phyloP scores from a whole-genome alignment of 106 monocot species.

The Dendrobium huoshanense region DNA sequence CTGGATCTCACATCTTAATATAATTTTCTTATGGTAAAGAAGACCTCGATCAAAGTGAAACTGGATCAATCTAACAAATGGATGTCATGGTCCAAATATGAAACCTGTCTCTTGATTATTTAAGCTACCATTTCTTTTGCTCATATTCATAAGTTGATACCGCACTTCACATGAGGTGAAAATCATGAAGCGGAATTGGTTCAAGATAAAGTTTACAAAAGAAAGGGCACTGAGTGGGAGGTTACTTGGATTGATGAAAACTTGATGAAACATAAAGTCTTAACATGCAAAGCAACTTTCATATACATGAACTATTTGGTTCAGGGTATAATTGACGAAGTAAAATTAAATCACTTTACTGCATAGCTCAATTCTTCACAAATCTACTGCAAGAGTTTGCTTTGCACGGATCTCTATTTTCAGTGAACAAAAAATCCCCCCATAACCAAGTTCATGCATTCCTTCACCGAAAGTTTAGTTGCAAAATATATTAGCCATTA shows the following conservation, averaged over 20 bases:
- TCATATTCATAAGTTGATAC: neutral
- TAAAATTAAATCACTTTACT: neutral
- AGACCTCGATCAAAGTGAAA: neutral
- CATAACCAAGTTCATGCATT: neutral
- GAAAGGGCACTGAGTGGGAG: neutral
- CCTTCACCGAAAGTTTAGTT: neutral
- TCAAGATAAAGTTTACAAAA: neutral
- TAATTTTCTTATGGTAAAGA: neutral
- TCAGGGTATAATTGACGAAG: neutral
- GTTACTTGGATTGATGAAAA: neutral
- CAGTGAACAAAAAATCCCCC: neutral
- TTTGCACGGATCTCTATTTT: neutral
- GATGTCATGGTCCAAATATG: neutral
- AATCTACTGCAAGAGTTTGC: neutral
- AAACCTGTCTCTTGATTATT: neutral
- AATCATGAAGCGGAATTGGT: neutral
- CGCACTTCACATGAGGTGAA: neutral
- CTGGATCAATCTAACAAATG: neutral
- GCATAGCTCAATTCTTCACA: neutral
- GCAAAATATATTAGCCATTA: neutral
- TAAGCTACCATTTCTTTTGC: neutral
- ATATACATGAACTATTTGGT: neutral
- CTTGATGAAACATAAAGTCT: neutral
- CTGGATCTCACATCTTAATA: neutral
- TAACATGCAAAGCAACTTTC: neutral